Conservation (phyloP, 78 protist species). For the Chrysochromulina tobinii region DNA sequence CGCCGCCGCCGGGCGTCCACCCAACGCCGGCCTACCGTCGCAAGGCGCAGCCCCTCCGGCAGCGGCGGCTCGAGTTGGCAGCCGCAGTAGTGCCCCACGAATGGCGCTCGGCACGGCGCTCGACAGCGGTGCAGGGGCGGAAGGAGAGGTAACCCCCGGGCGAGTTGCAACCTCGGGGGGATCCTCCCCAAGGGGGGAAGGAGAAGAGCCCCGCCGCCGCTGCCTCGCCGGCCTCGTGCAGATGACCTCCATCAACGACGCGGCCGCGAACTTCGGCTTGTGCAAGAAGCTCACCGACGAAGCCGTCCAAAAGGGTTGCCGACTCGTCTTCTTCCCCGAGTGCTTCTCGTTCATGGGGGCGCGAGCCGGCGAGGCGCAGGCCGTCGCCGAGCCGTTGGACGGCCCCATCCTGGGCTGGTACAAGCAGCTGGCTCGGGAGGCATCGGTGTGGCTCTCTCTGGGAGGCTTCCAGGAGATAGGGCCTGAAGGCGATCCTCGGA, state of each 20-base stretch:
- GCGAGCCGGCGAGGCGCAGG: not conserved
- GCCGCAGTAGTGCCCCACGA: no score
- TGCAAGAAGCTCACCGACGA: not conserved
- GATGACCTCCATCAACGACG: not conserved
- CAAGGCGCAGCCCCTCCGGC: no score
- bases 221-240: not conserved
- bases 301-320: not conserved
- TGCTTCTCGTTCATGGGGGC: conserved; percentile 37
- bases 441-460: conserved; percentile 50
- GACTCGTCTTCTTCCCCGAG: conserved; percentile 63
- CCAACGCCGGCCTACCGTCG: no score
- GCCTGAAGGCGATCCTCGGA: not conserved
- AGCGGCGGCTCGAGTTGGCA: no score
- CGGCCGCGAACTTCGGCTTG: not conserved
- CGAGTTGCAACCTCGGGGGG: no score
- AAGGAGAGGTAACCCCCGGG: no score
- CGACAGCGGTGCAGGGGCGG: no score
- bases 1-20: no score
- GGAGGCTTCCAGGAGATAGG: conserved; percentile 63
- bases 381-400: conserved; percentile 14
- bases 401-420: conserved; percentile 2
- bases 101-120: no score
- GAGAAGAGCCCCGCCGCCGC: not conserved
- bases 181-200: no score
- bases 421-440: conserved; percentile 19